Conservation (phyloP, 139 green algal genomes). For the Zygnema cylindricum region DNA sequence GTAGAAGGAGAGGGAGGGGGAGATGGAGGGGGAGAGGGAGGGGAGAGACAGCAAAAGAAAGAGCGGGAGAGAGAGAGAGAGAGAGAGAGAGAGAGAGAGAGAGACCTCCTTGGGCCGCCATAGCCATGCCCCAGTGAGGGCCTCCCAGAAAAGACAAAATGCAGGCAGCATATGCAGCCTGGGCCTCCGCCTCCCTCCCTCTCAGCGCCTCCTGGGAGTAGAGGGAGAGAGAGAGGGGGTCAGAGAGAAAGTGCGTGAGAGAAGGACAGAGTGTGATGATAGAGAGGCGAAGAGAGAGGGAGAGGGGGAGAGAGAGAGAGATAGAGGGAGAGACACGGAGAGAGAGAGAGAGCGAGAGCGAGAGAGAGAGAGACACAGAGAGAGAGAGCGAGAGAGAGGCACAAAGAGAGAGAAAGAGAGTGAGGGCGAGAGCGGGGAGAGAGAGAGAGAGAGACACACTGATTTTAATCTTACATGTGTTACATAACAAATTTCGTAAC, state of each 20-base stretch:
- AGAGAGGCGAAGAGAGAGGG: background rate
- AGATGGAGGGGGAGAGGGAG: background rate
- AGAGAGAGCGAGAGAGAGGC: background rate
- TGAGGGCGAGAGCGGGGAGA: background rate
- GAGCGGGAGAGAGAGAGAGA: background rate
- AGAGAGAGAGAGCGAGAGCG: too few species aligned
- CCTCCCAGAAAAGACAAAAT: conserved; percentile 90
- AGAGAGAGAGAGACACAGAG: background rate
- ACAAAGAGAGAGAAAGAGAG: too few species aligned
- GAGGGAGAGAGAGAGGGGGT: background rate
- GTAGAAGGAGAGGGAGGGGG: background rate
- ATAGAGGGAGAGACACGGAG: background rate
- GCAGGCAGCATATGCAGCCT: conserved; percentile 78
- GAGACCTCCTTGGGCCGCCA: conserved; percentile 61
- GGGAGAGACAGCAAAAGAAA: background rate
- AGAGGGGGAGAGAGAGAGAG: background rate
- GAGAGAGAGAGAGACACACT: background rate
- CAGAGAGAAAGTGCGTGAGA: background rate
- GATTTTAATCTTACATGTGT: too few species aligned
- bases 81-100: too few species aligned
- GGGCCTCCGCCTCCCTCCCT: conserved; percentile 32
- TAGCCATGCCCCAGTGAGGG: conserved; percentile 89
- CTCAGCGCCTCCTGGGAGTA: conserved; percentile 34
- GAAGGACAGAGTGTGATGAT: too few species aligned
- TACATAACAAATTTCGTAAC: too few species aligned